Evolutionary conservation across 192 early-diverging fungal species (phyloP).

Genomic region (Dissophora globulifera): DNA sequence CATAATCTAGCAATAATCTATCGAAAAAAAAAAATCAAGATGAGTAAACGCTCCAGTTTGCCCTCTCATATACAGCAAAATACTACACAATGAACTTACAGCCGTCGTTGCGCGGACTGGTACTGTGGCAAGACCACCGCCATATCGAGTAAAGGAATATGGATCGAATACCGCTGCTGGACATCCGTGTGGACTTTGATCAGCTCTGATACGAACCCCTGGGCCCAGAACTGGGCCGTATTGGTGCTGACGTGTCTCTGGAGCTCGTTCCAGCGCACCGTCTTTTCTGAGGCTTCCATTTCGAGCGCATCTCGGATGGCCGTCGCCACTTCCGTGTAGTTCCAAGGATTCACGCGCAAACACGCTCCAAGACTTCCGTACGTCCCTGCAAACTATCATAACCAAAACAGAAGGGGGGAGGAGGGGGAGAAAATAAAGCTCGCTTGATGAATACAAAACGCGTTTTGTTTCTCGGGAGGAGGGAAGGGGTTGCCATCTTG

Average conservation of each 20-base stretch:
- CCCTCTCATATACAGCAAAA: background rate
- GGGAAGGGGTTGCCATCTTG: no score
- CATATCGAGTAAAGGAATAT: constrained; percentile 58
- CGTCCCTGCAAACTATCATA: constrained; percentile 87
- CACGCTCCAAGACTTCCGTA: constrained; percentile 89
- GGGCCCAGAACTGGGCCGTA: constrained; percentile 76
- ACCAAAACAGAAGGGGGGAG: no score
- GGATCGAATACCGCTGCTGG: constrained; percentile 57
- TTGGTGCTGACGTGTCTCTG: constrained; percentile 73
- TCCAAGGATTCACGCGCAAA: constrained; percentile 95
- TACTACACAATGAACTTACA: constrained; percentile 48
- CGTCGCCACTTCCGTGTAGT: constrained; percentile 85
- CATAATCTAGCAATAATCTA: constrained; percentile 67
- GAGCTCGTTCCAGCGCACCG: constrained; percentile 77
- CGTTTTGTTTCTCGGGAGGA: no score
- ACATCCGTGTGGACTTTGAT: constrained; percentile 63
- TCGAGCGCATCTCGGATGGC: constrained; percentile 90
- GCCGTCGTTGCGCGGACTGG: constrained; percentile 39
- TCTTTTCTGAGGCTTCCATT: constrained; percentile 82
- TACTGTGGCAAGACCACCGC: constrained; percentile 39
- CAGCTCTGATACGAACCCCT: constrained; percentile 65
- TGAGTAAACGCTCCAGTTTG: no score
- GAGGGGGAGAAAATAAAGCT: no score
- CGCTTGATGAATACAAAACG: no score
- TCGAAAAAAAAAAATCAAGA: no score